Percentiles rank a stretch among this genome's conserved stretches.
These are phyloP conservation scores for Sonneratia caseolaris DNA, from an alignment of 345 rosid species.

Conservation along the genomic window DNA sequence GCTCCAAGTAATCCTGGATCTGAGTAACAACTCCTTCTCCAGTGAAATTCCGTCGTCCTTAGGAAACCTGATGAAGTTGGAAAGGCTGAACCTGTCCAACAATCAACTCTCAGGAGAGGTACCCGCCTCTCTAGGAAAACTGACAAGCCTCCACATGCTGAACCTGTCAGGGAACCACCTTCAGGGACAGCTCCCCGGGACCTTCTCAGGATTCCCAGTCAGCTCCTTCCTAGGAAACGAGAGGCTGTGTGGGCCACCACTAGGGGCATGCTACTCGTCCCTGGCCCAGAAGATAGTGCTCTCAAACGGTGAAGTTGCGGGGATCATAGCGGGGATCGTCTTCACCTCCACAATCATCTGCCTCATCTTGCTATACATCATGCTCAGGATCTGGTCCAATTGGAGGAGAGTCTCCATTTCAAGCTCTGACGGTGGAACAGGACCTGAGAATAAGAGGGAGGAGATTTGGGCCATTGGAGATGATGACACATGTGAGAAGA, in stretches of 20 bases:
- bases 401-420: constrained; percentile 41
- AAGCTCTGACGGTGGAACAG: constrained; percentile 19
- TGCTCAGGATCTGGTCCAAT: constrained; percentile 59
- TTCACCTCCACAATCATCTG: constrained; percentile 51
- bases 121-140: constrained; percentile 50
- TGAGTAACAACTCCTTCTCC: constrained; percentile 49
- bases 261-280: constrained; percentile 28
- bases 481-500: constrained; percentile 14
- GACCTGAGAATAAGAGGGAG: constrained; percentile 28
- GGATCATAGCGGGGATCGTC: constrained; percentile 43
- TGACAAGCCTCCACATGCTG: constrained; percentile 63
- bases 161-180: constrained; percentile 72
- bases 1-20: constrained; percentile 69
- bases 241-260: constrained; percentile 53
- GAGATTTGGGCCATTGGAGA: constrained; percentile 29
- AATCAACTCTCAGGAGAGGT: constrained; percentile 58
- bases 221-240: constrained; percentile 48
- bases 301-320: constrained; percentile 32
- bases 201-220: constrained; percentile 44
- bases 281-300: constrained; percentile 18
- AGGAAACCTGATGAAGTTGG: constrained; percentile 56
- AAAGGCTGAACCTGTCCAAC: constrained; percentile 57
- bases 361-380: constrained; percentile 45
- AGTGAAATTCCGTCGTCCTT: constrained; percentile 62
- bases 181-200: constrained; percentile 45